Evolutionary conservation across 2,329 filamentous ascomycete species (phyloP).

Genomic region (Fusarium burgessii): DNA sequence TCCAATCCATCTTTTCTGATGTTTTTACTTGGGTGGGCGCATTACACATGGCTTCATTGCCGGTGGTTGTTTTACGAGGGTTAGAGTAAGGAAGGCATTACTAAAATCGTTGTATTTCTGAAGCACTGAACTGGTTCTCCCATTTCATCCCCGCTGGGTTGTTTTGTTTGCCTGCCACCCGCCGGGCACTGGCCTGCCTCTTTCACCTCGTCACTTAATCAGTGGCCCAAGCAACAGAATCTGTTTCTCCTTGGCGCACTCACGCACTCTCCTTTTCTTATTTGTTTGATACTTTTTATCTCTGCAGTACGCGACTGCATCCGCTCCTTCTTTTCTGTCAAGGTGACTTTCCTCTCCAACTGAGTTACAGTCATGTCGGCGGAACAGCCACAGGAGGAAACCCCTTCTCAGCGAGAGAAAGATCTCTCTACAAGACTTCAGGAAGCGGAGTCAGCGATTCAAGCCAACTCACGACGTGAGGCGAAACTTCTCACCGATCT

Average conservation of each 20-base stretch:
- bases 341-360: no score
- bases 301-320: neutral
- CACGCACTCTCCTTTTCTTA: neutral
- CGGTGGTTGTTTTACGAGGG: conserved; percentile 22
- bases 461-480: neutral
- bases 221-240: neutral
- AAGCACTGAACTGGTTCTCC: neutral
- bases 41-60: conserved; percentile 22
- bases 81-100: conserved; percentile 1
- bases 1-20: conserved; percentile 27
- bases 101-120: neutral
- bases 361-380: conserved; percentile 2
- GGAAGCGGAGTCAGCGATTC: conserved; percentile 4
- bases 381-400: neutral
- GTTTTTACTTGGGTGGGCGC: conserved; percentile 31
- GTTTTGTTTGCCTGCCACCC: neutral
- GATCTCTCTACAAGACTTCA: conserved; percentile 15
- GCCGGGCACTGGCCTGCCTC: neutral
- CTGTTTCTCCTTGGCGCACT: no score
- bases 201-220: neutral
- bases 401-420: conserved; percentile 9
- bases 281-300: neutral
- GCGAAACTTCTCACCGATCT: conserved; percentile 8
- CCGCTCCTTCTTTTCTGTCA: neutral
- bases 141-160: neutral